These are phyloP conservation scores for Aspergillus fructus DNA, from an alignment of 2,329 filamentous ascomycete genomes.

Conservation along the genomic window DNA sequence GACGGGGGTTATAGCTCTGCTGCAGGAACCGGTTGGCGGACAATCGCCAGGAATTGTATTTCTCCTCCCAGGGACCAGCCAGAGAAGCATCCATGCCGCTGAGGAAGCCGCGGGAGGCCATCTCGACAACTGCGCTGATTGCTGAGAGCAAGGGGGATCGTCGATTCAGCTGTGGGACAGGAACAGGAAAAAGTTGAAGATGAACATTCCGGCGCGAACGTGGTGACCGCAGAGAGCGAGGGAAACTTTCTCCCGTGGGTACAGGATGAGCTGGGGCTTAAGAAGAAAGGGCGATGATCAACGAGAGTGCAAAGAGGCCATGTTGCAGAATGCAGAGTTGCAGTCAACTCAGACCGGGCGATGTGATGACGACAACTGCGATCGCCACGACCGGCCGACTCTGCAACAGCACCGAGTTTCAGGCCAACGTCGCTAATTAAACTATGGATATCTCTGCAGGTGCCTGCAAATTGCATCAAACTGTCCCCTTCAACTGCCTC, in stretches of 20 bases:
- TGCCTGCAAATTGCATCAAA: too few species aligned
- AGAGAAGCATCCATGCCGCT: conserved; percentile 19
- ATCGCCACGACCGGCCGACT: not conserved
- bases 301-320: conserved; percentile 12
- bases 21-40: conserved; percentile 22
- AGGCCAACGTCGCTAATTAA: not conserved
- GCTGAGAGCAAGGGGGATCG: conserved; percentile 6
- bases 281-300: conserved; percentile 5
- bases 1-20: conserved; percentile 27
- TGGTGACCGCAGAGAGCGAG: not conserved
- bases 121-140: conserved; percentile 13
- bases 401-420: not conserved
- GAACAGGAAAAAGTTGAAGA: conserved; percentile 2
- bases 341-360: not conserved
- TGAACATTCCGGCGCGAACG: conserved; percentile 16
- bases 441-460: too few species aligned
- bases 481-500: not conserved
- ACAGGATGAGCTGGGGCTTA: not conserved
- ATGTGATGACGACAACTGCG: conserved; percentile 13
- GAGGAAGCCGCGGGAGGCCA: conserved; percentile 26
- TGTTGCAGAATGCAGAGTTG: conserved; percentile 4
- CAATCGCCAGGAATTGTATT: conserved; percentile 23
- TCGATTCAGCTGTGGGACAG: conserved; percentile 9
- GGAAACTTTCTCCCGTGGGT: not conserved
- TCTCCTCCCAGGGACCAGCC: conserved; percentile 23